phyloP scores from a whole-genome alignment of 768 basidiomycete genomes.

The Jaapia argillacea region DNA sequence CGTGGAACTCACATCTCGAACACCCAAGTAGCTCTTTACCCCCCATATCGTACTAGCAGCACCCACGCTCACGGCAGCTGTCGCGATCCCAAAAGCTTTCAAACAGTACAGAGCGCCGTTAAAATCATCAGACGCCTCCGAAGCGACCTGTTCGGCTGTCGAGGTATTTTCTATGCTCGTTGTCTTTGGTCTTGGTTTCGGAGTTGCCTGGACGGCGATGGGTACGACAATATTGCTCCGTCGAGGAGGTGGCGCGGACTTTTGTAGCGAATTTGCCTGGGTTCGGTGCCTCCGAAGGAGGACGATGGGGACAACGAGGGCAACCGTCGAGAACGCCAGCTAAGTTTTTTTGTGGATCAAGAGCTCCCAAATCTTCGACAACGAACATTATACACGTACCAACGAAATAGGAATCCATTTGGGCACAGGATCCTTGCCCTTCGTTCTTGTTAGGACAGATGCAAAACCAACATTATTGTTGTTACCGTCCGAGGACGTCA shows the following conservation, averaged over 20 bases:
- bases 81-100: slow-evolving; percentile 1
- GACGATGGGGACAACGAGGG: not conserved
- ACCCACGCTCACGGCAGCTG: not conserved
- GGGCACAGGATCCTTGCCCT: not conserved
- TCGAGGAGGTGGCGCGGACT: not conserved
- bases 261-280: not conserved
- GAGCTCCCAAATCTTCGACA: not conserved
- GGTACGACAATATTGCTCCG: not conserved
- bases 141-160: not conserved
- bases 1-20: not conserved
- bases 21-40: not conserved
- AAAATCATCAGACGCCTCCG: slow-evolving; percentile 1
- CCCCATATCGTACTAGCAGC: not conserved
- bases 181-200: not conserved
- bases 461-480: too few species aligned
- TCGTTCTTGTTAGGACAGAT: too few species aligned
- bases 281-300: not conserved
- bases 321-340: not conserved
- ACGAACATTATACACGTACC: not conserved
- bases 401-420: not conserved
- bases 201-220: not conserved
- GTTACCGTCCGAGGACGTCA: too few species aligned
- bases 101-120: not conserved
- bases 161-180: not conserved
- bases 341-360: not conserved